Conservation (phyloP, 768 basidiomycete genomes). For the Lactarius hengduanensis region DNA sequence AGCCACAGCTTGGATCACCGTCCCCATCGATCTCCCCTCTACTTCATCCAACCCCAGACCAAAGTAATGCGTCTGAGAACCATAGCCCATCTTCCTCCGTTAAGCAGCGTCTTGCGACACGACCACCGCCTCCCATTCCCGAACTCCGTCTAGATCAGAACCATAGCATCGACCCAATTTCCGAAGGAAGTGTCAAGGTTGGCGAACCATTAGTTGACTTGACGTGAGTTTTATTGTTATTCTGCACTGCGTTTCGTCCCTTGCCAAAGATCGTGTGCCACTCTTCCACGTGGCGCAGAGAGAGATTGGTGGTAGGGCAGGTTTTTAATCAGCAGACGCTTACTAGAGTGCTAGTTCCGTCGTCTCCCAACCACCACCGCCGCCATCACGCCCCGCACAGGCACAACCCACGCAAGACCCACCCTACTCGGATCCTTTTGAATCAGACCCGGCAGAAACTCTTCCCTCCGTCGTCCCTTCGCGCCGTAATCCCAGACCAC, state of each 20-base stretch:
- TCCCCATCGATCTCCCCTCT: slow-evolving; percentile 21
- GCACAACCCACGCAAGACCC: background rate
- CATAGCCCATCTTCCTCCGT: slow-evolving; percentile 15
- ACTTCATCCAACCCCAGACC: slow-evolving; percentile 11
- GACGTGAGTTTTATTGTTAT: slow-evolving; percentile 12
- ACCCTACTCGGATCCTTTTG: slow-evolving; percentile 14
- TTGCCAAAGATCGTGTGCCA: background rate
- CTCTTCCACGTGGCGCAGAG: background rate
- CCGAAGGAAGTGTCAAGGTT: background rate
- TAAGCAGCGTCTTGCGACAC: slow-evolving; percentile 21
- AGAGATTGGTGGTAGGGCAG: background rate
- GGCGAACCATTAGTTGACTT: background rate
- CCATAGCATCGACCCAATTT: background rate
- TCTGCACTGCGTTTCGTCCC: background rate
- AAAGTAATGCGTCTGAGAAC: background rate
- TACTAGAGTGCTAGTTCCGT: slow-evolving; percentile 14
- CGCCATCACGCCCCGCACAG: slow-evolving; percentile 6
- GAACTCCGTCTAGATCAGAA: slow-evolving; percentile 17
- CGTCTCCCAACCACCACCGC: background rate
- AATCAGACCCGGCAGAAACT: slow-evolving; percentile 2
- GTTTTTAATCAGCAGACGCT: background rate
- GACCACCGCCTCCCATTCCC: slow-evolving; percentile 21
- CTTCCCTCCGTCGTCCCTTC: background rate
- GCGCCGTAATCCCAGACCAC: slow-evolving; percentile 7
- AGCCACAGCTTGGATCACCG: slow-evolving; percentile 22